phyloP scores from a whole-genome alignment of 139 green algal genomes.

The Coelastrella sp. region DNA sequence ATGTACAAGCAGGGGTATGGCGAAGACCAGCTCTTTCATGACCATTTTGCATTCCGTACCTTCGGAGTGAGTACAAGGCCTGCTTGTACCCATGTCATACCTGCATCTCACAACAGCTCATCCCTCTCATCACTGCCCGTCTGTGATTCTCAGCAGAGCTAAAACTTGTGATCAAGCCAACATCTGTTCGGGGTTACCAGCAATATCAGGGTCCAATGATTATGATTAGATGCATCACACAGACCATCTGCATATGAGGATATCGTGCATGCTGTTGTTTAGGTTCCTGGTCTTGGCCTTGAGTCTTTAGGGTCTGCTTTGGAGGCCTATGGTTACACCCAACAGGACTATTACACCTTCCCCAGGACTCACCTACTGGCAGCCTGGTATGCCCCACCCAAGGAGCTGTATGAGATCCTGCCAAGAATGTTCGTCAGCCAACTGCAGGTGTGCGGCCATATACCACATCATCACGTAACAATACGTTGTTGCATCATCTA shows the following conservation, averaged over 20 bases:
- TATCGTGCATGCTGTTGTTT: not conserved
- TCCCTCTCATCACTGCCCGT: too few relatives aligned
- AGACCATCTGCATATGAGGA: not conserved
- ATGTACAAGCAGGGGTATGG: slow-evolving; percentile 43
- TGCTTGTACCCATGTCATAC: too few relatives aligned
- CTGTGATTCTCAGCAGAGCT: too few relatives aligned
- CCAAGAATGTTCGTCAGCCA: slow-evolving; percentile 48
- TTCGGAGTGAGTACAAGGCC: slow-evolving; percentile 59
- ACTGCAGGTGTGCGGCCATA: slow-evolving; percentile 44
- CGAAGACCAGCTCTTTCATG: slow-evolving; percentile 45
- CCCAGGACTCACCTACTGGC: slow-evolving; percentile 57
- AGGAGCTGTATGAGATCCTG: slow-evolving; percentile 30
- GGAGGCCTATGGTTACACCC: slow-evolving; percentile 50
- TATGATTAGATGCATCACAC: too few relatives aligned
- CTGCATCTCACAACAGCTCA: too few relatives aligned
- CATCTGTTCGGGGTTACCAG: too few relatives aligned
- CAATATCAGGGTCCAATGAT: not conserved
- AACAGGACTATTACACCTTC: slow-evolving; percentile 49
- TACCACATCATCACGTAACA: too few relatives aligned
- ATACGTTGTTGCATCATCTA: too few relatives aligned
- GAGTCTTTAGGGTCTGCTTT: slow-evolving; percentile 48
- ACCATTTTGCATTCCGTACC: slow-evolving; percentile 61
- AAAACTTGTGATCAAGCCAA: too few relatives aligned
- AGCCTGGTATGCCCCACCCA: slow-evolving; percentile 50
- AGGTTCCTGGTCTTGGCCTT: slow-evolving; percentile 56